Base-by-base conservation (phyloP, 306 rosid genomes). In the Spatholobus suberectus region DNA sequence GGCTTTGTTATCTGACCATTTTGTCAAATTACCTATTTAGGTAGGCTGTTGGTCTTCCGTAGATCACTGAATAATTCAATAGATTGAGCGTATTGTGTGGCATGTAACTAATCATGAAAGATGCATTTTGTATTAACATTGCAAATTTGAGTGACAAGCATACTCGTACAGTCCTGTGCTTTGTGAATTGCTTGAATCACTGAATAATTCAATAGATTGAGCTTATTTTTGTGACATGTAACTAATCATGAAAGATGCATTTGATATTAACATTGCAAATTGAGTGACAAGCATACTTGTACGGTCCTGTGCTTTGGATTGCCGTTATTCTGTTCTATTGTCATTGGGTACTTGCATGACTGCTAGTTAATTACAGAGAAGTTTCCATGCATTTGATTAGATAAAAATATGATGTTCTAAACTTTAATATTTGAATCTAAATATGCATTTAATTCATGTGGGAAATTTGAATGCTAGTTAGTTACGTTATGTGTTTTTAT, bases 201-300 rank as follows among this genome's bases (percentile, higher is more conserved):
- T 40, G 71, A 26, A 74, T 82, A 34, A 54, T 52, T 18, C 46
- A 8, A 13, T 20, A 40, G 76, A 78, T 73, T 40, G 62, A 63
- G 59, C 15, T 20, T 23, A 35, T n/a, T 66, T 37, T 43, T 74
- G 51, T 44, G 55, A 46, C 58, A 58, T 67, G 9, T 18, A 34
- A 62, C 40, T 73, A 62, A 43, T 84, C 21, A 67, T 18, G 17
- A 34, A 67, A 68, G 9, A 34, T 21, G 43, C 67, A 44, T 79
- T 78, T 73, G 29, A 14, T 79, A 32, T 40, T 84, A 65, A n/a
- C 44, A 43, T 41, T 73, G 73, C 37, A 72, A 35, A 69, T 46
- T 70, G 74, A 59, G 38, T 70, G 54, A 20, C 23, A 15, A 24
- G 49, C 77, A 21, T 29, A 8, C 75, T 11, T 44, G 18, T 32